Percentiles rank a stretch among this genome's conserved stretches.
phyloP scores from a whole-genome alignment of 495 filamentous ascomycete genomes.

The Aspergillus egyptiacus region DNA sequence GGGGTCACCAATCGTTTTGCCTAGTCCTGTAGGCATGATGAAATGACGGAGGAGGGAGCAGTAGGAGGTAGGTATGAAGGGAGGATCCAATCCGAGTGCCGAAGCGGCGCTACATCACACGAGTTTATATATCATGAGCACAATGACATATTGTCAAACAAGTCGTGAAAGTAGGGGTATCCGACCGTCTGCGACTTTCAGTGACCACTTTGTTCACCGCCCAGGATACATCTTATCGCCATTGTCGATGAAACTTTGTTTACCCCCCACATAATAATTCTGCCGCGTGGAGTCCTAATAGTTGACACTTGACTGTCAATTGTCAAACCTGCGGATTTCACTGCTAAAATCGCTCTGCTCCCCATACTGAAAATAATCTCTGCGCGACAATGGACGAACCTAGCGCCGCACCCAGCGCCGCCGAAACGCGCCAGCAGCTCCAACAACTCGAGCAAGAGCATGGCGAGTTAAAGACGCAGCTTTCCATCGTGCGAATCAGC shows the following conservation, averaged over 20 bases:
- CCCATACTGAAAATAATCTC: neutral
- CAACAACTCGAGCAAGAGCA: slow-evolving; percentile 39
- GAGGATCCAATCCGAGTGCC: neutral
- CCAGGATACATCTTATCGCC: neutral
- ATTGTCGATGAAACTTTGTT: neutral
- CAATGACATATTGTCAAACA: no score
- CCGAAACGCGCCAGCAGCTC: slow-evolving; percentile 34
- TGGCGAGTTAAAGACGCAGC: slow-evolving; percentile 42
- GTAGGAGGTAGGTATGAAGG: neutral
- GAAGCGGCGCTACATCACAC: slow-evolving; percentile 6
- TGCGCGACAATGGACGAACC: slow-evolving; percentile 12
- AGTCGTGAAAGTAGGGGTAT: no score
- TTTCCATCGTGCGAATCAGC: slow-evolving; percentile 69
- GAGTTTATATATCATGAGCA: neutral
- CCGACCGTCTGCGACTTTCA: no score
- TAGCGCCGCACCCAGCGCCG: slow-evolving; percentile 22
- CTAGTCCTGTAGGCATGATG: slow-evolving; percentile 17
- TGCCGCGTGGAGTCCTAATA: neutral
- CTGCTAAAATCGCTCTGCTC: neutral
- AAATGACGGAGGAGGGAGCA: neutral
- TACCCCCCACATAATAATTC: neutral
- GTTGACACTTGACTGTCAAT: slow-evolving; percentile 1
- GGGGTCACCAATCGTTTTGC: slow-evolving; percentile 27
- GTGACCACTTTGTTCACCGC: slow-evolving; percentile 28
- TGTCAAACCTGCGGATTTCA: neutral